A percentile compares a stretch with the other conserved stretches of the same genome.
These are phyloP conservation scores for Fusarium bulbicola DNA, from an alignment of 2,329 filamentous ascomycete genomes.

Conservation along the genomic window DNA sequence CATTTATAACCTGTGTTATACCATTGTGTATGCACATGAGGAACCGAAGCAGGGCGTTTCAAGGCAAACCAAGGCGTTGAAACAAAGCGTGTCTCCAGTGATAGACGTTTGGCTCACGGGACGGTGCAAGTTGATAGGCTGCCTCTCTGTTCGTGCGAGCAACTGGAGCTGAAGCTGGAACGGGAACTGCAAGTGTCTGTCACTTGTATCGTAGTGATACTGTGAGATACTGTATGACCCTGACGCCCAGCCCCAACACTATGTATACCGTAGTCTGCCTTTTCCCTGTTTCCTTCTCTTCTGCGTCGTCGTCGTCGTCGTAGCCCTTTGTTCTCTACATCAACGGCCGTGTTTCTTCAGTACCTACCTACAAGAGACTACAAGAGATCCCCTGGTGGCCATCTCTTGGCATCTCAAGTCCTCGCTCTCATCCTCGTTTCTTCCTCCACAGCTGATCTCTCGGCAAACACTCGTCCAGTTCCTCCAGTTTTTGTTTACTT, in stretches of 20 bases:
- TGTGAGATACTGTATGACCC: constrained; percentile 32
- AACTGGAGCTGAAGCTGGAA: not conserved
- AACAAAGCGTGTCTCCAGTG: constrained; percentile 24
- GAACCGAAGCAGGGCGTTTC: constrained; percentile 1
- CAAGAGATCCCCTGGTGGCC: constrained; percentile 26
- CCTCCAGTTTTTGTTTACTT: not conserved
- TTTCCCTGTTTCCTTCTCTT: not conserved
- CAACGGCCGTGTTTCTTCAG: constrained; percentile 5
- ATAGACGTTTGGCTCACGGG: constrained; percentile 10
- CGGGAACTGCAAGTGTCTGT: not conserved
- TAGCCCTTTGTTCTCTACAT: not conserved
- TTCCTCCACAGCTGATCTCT: constrained; percentile 9
- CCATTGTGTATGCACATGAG: not conserved
- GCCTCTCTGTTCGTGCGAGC: not conserved
- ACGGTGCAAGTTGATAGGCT: constrained; percentile 5
- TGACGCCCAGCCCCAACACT: not conserved
- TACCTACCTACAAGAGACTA: constrained; percentile 11
- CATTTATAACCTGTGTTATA: not conserved
- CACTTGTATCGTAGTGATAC: constrained; percentile 25
- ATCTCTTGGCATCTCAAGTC: constrained; percentile 33
- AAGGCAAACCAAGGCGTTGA: constrained; percentile 14
- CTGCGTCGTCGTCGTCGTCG: not conserved
- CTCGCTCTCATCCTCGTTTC: constrained; percentile 9
- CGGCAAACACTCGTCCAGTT: constrained; percentile 10
- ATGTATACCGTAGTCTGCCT: constrained; percentile 1